Base-by-base conservation (phyloP, 129 eudicot species). In the Saposhnikovia divaricata region DNA sequence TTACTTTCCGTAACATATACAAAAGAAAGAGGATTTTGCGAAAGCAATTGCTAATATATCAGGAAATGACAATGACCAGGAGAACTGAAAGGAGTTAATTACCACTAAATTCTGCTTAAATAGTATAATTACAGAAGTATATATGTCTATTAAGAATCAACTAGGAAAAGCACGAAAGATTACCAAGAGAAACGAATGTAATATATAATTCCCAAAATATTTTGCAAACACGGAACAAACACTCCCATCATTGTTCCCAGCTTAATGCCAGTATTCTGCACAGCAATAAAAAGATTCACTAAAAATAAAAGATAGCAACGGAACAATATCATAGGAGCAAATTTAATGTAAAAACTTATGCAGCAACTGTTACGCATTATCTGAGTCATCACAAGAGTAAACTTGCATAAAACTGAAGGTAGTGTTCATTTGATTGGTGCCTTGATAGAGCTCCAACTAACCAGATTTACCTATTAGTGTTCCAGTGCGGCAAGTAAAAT, bases 171-270 rank as follows among this genome's bases (percentile, higher is more conserved):
- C 73, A 31, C 23, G 39, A 68, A 50, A 82, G 53, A 70, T 74
- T 92, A 96, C 99, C 99, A 96, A 19, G 99, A 86, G 87, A 96
- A 96, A 68, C 99, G 85, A 82, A 96, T 96, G 84, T 87, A 96
- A 87, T 90, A 96, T 80, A 96, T 96, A 78, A 96, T 96, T 53
- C 99, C 99, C 89, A 96, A 82, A 75, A 96, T 96, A 82, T 92
- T 96, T 82, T 96, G 99, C 87, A 96, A 81, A 86, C 99, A 96
- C 46, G 99, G 99, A 57, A 96, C 89, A 74, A 96, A 96, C 42
- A 96, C 99, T 75, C 99, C 99, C 99, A 92, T 92, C 92, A 92
- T 78, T 53, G 99, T 96, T 69, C 99, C 99, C 69, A 84, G 75
- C 87, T 96, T 92, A 59, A 90, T 80, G 80, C 82, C 87, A 81